These are phyloP conservation scores for Edhazardia aedis DNA, from an alignment of 371 early-diverging fungal species.

Conservation along the genomic window DNA sequence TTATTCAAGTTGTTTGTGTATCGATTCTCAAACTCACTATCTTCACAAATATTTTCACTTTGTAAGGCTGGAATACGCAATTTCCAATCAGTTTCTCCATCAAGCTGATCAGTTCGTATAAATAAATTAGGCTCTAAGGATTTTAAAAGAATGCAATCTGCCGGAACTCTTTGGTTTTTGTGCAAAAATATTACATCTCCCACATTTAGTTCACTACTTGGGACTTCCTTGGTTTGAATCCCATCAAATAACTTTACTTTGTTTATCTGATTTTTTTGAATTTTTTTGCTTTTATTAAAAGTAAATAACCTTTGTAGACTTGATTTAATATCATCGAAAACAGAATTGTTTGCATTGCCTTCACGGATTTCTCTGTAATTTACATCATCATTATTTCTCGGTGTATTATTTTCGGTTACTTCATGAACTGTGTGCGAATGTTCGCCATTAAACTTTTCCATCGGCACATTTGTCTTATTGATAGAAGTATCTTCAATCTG, in stretches of 20 bases:
- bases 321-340: too few relatives aligned
- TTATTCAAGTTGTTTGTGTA: too few relatives aligned
- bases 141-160: constrained; percentile 68
- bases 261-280: not conserved
- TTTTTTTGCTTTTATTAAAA: not conserved
- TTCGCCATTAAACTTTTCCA: too few relatives aligned
- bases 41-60: constrained; percentile 1
- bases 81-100: constrained; percentile 98
- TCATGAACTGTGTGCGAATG: not conserved
- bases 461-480: too few relatives aligned
- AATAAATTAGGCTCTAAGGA: constrained; percentile 70
- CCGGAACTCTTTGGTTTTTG: constrained; percentile 79
- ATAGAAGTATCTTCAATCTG: not conserved
- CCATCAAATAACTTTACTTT: not conserved
- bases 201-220: constrained; percentile 62
- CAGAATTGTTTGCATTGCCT: too few relatives aligned
- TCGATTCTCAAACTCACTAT: too few relatives aligned
- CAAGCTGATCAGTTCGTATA: constrained; percentile 90
- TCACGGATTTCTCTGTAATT: too few relatives aligned
- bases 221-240: constrained; percentile 47
- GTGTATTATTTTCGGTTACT: not conserved
- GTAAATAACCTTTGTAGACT: not conserved
- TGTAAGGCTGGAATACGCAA: constrained; percentile 49
- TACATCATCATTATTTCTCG: not conserved
- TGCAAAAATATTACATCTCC: constrained; percentile 70